Base-by-base conservation (phyloP, 1,284 basidiomycete genomes). In the Puccinia novopanici region DNA sequence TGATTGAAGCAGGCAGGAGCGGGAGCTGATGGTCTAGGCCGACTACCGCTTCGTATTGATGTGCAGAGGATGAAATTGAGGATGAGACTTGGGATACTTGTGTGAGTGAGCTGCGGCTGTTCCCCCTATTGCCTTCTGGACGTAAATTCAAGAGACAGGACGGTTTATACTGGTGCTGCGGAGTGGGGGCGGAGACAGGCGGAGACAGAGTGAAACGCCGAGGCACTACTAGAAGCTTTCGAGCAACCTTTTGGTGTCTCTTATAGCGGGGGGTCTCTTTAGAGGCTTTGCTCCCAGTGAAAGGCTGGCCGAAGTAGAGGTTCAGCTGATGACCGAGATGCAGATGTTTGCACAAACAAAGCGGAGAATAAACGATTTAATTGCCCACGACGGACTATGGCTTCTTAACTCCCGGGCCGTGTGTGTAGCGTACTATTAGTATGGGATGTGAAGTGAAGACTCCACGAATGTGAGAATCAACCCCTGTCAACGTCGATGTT, bases 181-280 rank as follows among this genome's bases (percentile, higher is more conserved):
- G 13, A 63, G 19, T 12, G 17, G 59, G 5, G n/a, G 61, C 17
- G 37, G 61, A 42, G 52, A 54, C 52, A n/a, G 37, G 61, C 37
- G 61, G 61, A n/a, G 61, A 42, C 37, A 63, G 57, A 59, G 37
- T 63, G 61, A 63, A 63, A 63, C 37, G 34, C 34, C 34, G 30
- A 63, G 22, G 22, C 61, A 63, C 17, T 63, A 40, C 6, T 19
- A 6, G 34, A 19, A 13, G 37, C 34, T 63, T 40, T 57, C 9
- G 17, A 3, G 5, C 61, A 40, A 42, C 22, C 37, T 40, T 19
- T 19, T 48, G 10, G 45, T 40, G 3, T 37, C 19, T 40, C 30
- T 24, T 59, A 24, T 22, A 40, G 22, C 37, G 61, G 61, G 10
- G 57, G 45, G 17, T 48, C 12, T 34, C 42, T 6, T 45, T 48